Evolutionary conservation across 768 basidiomycete species (phyloP).

Genomic region (Pholiota molesta): DNA sequence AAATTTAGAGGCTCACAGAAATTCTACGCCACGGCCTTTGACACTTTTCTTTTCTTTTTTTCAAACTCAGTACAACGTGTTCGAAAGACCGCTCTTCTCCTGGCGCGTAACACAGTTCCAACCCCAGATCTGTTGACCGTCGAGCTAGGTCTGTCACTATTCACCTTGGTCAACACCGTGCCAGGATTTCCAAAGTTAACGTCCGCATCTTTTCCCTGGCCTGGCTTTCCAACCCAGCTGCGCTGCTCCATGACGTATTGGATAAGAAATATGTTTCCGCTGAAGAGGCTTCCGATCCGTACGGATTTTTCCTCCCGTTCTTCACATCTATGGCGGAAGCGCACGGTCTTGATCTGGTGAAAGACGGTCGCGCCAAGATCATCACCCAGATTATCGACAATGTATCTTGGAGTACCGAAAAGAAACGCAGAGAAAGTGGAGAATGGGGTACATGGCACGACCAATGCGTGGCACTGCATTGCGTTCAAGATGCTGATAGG

Average conservation of each 20-base stretch:
- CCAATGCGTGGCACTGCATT: slow-evolving; percentile 75
- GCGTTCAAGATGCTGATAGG: slow-evolving; percentile 79
- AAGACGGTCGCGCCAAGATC: slow-evolving; percentile 58
- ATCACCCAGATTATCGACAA: slow-evolving; percentile 71
- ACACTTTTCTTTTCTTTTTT: background rate
- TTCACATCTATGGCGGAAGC: slow-evolving; percentile 49
- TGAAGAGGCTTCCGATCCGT: slow-evolving; percentile 59
- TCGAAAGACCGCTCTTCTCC: slow-evolving; percentile 69
- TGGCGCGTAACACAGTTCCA: slow-evolving; percentile 54
- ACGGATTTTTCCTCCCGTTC: slow-evolving; percentile 68
- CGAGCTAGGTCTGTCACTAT: slow-evolving; percentile 57
- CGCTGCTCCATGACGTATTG: slow-evolving; percentile 87
- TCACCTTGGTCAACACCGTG: background rate
- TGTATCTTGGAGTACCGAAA: slow-evolving; percentile 88
- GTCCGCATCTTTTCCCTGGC: background rate
- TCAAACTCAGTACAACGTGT: slow-evolving; percentile 72
- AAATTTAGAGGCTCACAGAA: slow-evolving; percentile 2
- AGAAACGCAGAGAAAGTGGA: slow-evolving; percentile 57
- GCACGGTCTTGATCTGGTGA: slow-evolving; percentile 56
- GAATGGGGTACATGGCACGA: slow-evolving; percentile 69
- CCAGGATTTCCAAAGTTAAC: slow-evolving; percentile 2
- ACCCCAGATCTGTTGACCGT: slow-evolving; percentile 74
- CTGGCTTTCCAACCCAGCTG: slow-evolving; percentile 42
- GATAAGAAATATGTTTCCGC: slow-evolving; percentile 82
- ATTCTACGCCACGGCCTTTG: slow-evolving; percentile 9